These are phyloP conservation scores for Spinacia oleracea DNA, from an alignment of 179 eudicot genomes.

Conservation along the genomic window DNA sequence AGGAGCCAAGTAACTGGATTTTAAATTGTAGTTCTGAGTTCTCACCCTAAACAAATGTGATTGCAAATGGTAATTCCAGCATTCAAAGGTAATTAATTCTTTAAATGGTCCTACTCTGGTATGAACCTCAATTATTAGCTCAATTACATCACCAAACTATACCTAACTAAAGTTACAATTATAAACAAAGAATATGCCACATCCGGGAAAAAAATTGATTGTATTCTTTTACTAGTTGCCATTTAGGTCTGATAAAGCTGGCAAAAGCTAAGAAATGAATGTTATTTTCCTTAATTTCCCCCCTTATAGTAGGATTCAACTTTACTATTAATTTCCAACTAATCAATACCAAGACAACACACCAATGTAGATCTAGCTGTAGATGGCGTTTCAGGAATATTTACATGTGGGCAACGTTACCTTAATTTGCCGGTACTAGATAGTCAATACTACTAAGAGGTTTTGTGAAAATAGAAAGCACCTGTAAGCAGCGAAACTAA, in stretches of 20 bases:
- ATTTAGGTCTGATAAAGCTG: constrained; percentile 5
- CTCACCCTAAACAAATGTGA: neutral
- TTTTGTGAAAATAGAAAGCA: neutral
- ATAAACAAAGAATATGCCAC: constrained; percentile 1
- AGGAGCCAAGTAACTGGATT: constrained; percentile 2
- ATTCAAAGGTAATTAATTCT: neutral
- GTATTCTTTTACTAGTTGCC: neutral
- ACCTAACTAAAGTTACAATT: neutral
- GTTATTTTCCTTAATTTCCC: too few species aligned
- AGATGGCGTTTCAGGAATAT: neutral
- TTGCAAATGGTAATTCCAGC: neutral
- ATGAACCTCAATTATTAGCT: constrained; percentile 1
- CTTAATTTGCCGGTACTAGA: neutral
- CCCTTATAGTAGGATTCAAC: neutral
- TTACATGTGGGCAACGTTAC: neutral
- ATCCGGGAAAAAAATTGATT: neutral
- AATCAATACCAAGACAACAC: neutral
- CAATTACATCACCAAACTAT: constrained; percentile 8
- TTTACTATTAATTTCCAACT: neutral
- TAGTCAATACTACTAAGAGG: neutral
- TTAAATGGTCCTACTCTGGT: neutral
- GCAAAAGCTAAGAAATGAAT: neutral
- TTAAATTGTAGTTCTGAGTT: neutral
- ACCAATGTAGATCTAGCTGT: constrained; percentile 1
- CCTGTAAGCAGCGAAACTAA: neutral